Evolutionary conservation across 257 asterid species (phyloP), one percentile per base, ranked within the genome.

Genomic region (Ajuga chamaepitys): DNA sequence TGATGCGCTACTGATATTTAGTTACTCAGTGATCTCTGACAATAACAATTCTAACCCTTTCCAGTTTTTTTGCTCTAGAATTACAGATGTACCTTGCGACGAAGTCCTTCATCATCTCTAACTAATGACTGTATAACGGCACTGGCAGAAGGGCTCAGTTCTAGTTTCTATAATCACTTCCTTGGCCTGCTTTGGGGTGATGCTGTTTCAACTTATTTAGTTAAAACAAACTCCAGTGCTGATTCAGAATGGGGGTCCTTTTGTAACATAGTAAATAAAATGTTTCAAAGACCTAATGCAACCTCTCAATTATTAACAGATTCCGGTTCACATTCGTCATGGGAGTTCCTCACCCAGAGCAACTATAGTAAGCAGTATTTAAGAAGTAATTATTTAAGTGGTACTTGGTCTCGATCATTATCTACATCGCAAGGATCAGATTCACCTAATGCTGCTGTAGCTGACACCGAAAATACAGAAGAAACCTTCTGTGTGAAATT

Each of bases 161-260:
- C 86, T 75, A 72, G 70, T 71, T 74, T 86, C 40, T 90, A 83
- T 62, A 82, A 77, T 73, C 87, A 82, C 76, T 94, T 90, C 74
- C 88, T 87, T 70, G 82, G 80, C 60, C 84, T 79, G 60, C 73
- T 90, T 13, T 88, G 99, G 99, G 81, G 86, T 44, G 81, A 67
- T 72, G 77, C 74, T 72, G 82, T 68, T 69, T 75, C 89, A 45
- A 70, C 81, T 70, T 83, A 81, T 84, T 58, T 78, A 66, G 73
- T 80, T 9, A 82, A 76, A 74, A 80, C 70, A 4, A 78, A 78
- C 78, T 50, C 78, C 10, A 66, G 65, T 47, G 81, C 77, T 71
- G 96, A 86, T 81, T 82, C 86, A 42, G 96, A 94, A 75, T 94
- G 97, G 99, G 88, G 79, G 58, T 82, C 90, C 66, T 88, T 94